phyloP scores from a whole-genome alignment of 176 grass and related monocot species.

The Avena insularis region DNA sequence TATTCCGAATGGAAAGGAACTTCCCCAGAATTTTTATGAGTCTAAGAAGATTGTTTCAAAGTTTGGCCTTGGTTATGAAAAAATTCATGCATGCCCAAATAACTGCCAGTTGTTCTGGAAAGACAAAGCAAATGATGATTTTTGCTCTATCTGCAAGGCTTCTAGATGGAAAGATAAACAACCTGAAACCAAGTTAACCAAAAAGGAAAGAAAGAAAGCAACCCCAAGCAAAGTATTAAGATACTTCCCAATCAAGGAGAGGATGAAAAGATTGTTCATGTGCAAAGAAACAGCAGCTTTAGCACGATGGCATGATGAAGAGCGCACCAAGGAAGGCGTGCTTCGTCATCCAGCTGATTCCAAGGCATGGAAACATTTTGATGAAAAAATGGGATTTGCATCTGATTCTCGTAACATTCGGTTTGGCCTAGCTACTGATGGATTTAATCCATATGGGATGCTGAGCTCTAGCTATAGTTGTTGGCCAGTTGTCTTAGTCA shows the following conservation, averaged over 20 bases:
- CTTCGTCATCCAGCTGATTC: slow-evolving; percentile 27
- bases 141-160: slow-evolving; percentile 22
- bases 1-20: slow-evolving; percentile 4
- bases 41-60: slow-evolving; percentile 10
- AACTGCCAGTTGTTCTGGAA: slow-evolving; percentile 24
- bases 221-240: slow-evolving; percentile 6
- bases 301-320: slow-evolving; percentile 1
- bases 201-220: slow-evolving; percentile 20
- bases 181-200: slow-evolving; percentile 1
- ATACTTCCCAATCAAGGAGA: slow-evolving; percentile 26
- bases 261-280: slow-evolving; percentile 21
- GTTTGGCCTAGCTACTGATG: slow-evolving; percentile 17
- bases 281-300: slow-evolving; percentile 22
- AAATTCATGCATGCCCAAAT: slow-evolving; percentile 21
- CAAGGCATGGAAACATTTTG: background rate
- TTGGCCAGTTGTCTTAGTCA: slow-evolving; percentile 23
- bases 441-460: slow-evolving; percentile 35
- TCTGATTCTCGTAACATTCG: background rate
- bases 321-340: background rate
- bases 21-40: slow-evolving; percentile 20
- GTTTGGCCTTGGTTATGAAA: background rate
- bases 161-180: slow-evolving; percentile 9
- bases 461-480: background rate
- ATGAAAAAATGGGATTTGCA: background rate
- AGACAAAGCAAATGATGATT: slow-evolving; percentile 12